phyloP scores from a whole-genome alignment of 306 rosid species.

The Leucaena leucocephala region DNA sequence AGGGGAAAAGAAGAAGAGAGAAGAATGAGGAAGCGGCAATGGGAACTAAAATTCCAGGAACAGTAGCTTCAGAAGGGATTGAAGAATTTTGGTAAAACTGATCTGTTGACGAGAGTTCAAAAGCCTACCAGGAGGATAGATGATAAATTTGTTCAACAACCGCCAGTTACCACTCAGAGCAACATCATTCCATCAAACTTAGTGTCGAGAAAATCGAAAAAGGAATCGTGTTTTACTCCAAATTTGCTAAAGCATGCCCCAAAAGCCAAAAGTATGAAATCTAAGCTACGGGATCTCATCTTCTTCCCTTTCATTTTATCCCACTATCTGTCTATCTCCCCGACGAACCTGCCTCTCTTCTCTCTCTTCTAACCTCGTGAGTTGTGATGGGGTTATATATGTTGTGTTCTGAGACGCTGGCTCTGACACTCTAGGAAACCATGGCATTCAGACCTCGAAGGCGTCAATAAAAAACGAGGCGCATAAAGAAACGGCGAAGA shows the following conservation, averaged over 20 bases:
- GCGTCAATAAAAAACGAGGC: neutral
- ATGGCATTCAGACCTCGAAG: conserved; percentile 38
- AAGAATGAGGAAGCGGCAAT: conserved; percentile 4
- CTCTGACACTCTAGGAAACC: conserved; percentile 40
- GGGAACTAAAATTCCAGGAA: conserved; percentile 35
- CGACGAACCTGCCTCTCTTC: conserved; percentile 24
- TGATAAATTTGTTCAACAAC: conserved; percentile 33
- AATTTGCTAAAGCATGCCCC: conserved; percentile 40
- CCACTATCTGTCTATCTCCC: conserved; percentile 49
- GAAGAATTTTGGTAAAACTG: conserved; percentile 22
- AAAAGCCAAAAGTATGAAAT: conserved; percentile 31
- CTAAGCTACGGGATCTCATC: conserved; percentile 38
- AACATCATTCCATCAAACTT: conserved; percentile 34
- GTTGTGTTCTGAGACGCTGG: conserved; percentile 41
- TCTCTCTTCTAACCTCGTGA: conserved; percentile 49
- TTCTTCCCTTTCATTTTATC: conserved; percentile 47
- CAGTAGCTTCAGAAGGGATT: conserved; percentile 39
- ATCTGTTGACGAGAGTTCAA: conserved; percentile 34
- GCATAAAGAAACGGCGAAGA: conserved; percentile 20
- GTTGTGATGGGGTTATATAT: conserved; percentile 43
- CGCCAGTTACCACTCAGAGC: conserved; percentile 25
- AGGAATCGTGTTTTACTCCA: conserved; percentile 28
- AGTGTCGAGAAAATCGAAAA: conserved; percentile 38
- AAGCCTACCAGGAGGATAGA: conserved; percentile 44
- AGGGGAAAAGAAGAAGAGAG: neutral